A percentile compares a stretch with the other conserved stretches of the same genome.
These are phyloP conservation scores for Besnoitia besnoiti DNA, from an alignment of 169 alveolate species.

Conservation along the genomic window DNA sequence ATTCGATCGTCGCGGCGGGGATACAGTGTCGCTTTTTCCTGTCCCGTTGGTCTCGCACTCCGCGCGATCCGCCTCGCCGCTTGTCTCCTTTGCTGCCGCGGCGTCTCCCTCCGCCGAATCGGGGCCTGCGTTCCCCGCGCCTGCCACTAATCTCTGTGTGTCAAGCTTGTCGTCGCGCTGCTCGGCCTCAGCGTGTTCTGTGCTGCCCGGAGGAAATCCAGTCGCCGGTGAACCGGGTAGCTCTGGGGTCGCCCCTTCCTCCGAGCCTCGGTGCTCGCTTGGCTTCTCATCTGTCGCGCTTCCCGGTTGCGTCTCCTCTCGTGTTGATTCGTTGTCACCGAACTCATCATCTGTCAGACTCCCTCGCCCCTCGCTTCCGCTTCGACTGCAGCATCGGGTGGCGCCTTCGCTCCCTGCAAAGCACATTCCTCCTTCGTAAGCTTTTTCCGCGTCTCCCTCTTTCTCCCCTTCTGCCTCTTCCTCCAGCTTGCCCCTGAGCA, in stretches of 20 bases:
- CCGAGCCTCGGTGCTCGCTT: neutral
- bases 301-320: neutral
- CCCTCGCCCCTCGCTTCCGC: neutral
- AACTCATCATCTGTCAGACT: neutral
- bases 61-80: neutral
- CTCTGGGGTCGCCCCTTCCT: neutral
- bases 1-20: neutral
- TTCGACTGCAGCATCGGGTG: constrained; percentile 16
- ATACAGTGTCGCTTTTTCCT: neutral
- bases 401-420: neutral
- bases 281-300: neutral
- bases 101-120: neutral
- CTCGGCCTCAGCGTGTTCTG: neutral
- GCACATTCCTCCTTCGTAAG: too few species aligned
- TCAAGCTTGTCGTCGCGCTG: neutral
- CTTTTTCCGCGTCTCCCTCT: neutral
- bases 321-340: neutral
- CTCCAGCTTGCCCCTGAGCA: neutral
- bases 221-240: neutral
- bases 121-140: neutral
- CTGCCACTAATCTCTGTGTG: neutral
- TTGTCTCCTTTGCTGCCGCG: neutral
- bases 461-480: neutral
- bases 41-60: neutral
- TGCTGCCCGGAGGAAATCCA: neutral